Percentiles rank a stretch among this genome's conserved stretches.
Evolutionary conservation across 306 rosid species (phyloP).

Genomic region (Dalbergia cochinchinensis): DNA sequence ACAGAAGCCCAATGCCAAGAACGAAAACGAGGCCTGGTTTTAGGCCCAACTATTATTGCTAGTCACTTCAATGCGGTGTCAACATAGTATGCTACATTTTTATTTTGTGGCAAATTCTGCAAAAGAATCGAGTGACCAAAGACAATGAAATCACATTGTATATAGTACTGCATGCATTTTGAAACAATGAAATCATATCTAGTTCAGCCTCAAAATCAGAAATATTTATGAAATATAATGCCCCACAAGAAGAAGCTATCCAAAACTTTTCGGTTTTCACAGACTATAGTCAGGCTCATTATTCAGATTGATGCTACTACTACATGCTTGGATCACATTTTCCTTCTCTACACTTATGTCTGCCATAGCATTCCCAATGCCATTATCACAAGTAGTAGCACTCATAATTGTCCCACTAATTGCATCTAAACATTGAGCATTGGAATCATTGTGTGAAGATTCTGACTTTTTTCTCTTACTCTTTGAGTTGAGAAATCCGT

Average conservation of each 20-base stretch:
- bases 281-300: constrained; percentile 28
- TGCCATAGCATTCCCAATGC: constrained; percentile 49
- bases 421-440: constrained; percentile 47
- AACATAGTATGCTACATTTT: constrained; percentile 6
- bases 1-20: no score
- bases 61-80: no score
- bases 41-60: no score
- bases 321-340: constrained; percentile 40
- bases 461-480: constrained; percentile 59
- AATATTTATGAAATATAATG: constrained; percentile 22
- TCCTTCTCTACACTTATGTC: constrained; percentile 48
- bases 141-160: background rate
- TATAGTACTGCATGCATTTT: constrained; percentile 30
- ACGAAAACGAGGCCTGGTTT: no score
- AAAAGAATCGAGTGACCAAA: constrained; percentile 14
- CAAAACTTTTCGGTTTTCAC: constrained; percentile 24
- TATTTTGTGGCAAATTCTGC: constrained; percentile 38
- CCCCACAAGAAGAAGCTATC: constrained; percentile 27
- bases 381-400: constrained; percentile 40
- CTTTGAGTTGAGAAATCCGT: constrained; percentile 56
- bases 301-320: constrained; percentile 34
- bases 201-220: constrained; percentile 23
- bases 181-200: constrained; percentile 50
- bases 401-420: constrained; percentile 38
- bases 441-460: constrained; percentile 39